Conservation (phyloP, 208 protist genomes). For the Pavlovales sp. region DNA sequence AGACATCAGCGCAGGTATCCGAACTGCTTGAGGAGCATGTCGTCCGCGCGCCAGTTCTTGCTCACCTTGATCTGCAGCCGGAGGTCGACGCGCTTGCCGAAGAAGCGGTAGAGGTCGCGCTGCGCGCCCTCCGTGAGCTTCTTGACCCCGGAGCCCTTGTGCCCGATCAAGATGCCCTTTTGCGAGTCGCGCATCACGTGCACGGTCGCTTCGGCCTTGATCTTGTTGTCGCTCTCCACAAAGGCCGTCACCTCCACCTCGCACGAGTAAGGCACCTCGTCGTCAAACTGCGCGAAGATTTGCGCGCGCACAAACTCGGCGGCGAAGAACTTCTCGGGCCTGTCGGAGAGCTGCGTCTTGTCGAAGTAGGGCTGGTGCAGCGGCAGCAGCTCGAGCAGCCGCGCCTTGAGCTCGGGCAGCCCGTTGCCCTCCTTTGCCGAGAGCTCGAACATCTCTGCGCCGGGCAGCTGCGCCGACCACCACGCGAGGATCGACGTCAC, state of each 20-base stretch:
- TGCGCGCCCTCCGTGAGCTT: background rate
- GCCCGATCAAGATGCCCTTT: slow-evolving; percentile 26
- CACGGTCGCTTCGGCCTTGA: background rate
- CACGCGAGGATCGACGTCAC: background rate
- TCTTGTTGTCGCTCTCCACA: slow-evolving; percentile 14
- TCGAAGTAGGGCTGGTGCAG: slow-evolving; percentile 3
- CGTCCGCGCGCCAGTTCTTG: background rate
- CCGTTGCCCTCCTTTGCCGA: background rate
- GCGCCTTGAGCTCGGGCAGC: background rate
- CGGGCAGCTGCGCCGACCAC: background rate
- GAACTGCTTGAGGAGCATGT: background rate
- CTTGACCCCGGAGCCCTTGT: slow-evolving; percentile 3
- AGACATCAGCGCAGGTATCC: background rate
- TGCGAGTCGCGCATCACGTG: slow-evolving; percentile 17
- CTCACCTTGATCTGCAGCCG: background rate
- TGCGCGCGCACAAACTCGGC: slow-evolving; percentile 17
- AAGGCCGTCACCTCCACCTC: slow-evolving; percentile 2
- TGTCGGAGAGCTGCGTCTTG: slow-evolving; percentile 22
- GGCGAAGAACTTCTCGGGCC: slow-evolving; percentile 26
- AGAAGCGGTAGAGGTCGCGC: background rate
- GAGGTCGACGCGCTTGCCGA: background rate
- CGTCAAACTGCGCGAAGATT: background rate
- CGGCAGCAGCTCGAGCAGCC: background rate
- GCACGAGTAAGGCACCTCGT: slow-evolving; percentile 26
- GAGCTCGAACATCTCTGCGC: background rate